Base-by-base conservation (phyloP, 73 alveolate species). In the Symbiodinium pilosum region DNA sequence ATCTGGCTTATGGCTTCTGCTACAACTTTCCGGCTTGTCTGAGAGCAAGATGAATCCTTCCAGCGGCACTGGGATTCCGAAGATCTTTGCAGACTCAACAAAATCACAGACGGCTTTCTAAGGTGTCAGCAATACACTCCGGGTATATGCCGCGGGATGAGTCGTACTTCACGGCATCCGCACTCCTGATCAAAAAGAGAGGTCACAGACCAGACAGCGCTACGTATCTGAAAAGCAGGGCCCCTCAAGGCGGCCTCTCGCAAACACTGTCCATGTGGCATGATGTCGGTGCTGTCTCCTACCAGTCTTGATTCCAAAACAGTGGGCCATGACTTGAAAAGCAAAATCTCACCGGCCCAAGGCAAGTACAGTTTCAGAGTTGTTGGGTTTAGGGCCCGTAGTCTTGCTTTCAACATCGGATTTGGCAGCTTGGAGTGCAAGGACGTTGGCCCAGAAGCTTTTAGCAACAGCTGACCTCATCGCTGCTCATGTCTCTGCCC, bases 401-500 rank as follows among this genome's bases (percentile, higher is more conserved):
- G n/a, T n/a, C n/a, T n/a, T n/a, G n/a, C n/a, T n/a, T n/a, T n/a
- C n/a, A n/a, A n/a, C n/a, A n/a, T n/a, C n/a, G n/a, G n/a, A n/a
- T n/a, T n/a, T n/a, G n/a, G n/a, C n/a, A n/a, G n/a, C n/a, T n/a
- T n/a, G n/a, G n/a, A n/a, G n/a, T n/a, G n/a, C n/a, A n/a, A n/a
- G n/a, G n/a, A n/a, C n/a, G n/a, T n/a, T 28, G 9, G 38, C 41
- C 39, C 3, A 18, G 39, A 64, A 2, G 41, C 16, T 64, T 64
- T 34, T 64, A 32, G 30, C 39, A 9, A 8, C 81, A 64, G 32
- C 9, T 34, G 81, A 38, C 81, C 81, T 64, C 81, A 64, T 64
- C 81, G 81, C 81, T 64, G 81, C 81, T 64, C 81, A 64, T 64
- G 81, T 64, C 81, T 28, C 81, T 64, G 38, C 34, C 81, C 34